Evolutionary conservation across 495 filamentous ascomycete genomes (phyloP), one percentile per base, ranked within the genome.

Genomic region (Cercophora sp.): DNA sequence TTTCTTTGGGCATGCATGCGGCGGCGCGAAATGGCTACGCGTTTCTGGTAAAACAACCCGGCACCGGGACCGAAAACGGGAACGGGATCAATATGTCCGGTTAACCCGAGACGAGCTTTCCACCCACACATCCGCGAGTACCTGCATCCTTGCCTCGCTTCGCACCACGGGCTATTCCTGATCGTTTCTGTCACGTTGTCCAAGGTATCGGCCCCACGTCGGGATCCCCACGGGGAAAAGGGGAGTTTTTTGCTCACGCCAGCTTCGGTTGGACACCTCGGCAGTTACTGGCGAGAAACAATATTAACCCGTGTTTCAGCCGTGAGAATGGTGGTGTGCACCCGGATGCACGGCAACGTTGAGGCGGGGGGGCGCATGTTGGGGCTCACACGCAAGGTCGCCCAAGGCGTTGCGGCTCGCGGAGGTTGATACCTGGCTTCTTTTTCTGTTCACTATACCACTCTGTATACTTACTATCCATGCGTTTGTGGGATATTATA

Each of bases 301-400:
- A n/a, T n/a, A n/a, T n/a, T 25, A 24, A 25, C 6, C 40, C 40
- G 5, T 25, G 40, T 43, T 43, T 43, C 40, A 43, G 40, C 40
- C 40, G 40, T 20, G 18, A 2, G 36, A 15, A 19, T 20, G 36
- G 36, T n/a, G 36, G 16, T 5, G 15, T 39, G 36, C 16, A 39
- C 11, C 37, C 37, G 9, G 13, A 41, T 15, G 25, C 27, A 19
- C 8, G 15, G 10, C 43, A 29, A 32, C 43, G 32, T 32, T 26
- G 5, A 25, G 18, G 41, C 18, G 24, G 41, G 16, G 20, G 24
- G 22, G 10, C 18, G 20, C 3, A 23, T 15, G 29, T 8, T n/a
- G 19, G 22, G 22, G 20, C 16, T 44, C 29, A 8, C n/a, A n/a
- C n/a, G n/a, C n/a, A n/a, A n/a, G n/a, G n/a, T n/a, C n/a, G n/a